A percentile compares a stretch with the other conserved stretches of the same genome.
Evolutionary conservation across 2,329 filamentous ascomycete genomes (phyloP).

Genomic region (Eutypa lata): DNA sequence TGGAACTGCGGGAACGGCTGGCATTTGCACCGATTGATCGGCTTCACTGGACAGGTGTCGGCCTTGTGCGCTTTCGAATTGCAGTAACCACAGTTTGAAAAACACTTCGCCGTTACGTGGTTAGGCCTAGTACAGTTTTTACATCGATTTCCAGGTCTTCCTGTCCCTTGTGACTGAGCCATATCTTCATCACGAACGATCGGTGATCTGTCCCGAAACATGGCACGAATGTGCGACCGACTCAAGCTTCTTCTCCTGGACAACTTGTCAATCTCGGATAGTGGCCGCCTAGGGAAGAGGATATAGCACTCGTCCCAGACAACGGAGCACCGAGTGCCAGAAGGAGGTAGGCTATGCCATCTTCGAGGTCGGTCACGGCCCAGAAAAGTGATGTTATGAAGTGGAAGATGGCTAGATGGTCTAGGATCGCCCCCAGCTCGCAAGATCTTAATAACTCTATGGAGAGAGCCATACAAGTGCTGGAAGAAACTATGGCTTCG

Average conservation of each 20-base stretch:
- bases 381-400: not conserved
- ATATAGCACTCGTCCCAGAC: conserved; percentile 3
- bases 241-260: conserved; percentile 34
- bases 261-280: conserved; percentile 29
- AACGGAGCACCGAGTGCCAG: conserved; percentile 10
- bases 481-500: not conserved
- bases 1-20: conserved; percentile 35
- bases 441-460: not conserved
- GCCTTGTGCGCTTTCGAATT: conserved; percentile 26
- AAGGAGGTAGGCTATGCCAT: conserved; percentile 16
- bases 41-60: conserved; percentile 26
- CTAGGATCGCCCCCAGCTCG: not conserved
- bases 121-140: conserved; percentile 26
- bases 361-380: conserved; percentile 7
- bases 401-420: not conserved
- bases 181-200: conserved; percentile 7
- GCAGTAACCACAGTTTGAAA: conserved; percentile 32
- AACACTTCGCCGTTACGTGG: conserved; percentile 25
- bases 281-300: conserved; percentile 21
- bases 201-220: conserved; percentile 29
- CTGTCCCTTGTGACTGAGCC: not conserved
- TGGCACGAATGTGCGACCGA: conserved; percentile 31
- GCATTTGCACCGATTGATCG: conserved; percentile 36
- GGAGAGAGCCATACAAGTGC: not conserved
- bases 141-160: conserved; percentile 14